A percentile compares a stretch with the other conserved stretches of the same genome.
Evolutionary conservation across 768 basidiomycete genomes (phyloP).

Genomic region (Leucosporidium yakuticum): DNA sequence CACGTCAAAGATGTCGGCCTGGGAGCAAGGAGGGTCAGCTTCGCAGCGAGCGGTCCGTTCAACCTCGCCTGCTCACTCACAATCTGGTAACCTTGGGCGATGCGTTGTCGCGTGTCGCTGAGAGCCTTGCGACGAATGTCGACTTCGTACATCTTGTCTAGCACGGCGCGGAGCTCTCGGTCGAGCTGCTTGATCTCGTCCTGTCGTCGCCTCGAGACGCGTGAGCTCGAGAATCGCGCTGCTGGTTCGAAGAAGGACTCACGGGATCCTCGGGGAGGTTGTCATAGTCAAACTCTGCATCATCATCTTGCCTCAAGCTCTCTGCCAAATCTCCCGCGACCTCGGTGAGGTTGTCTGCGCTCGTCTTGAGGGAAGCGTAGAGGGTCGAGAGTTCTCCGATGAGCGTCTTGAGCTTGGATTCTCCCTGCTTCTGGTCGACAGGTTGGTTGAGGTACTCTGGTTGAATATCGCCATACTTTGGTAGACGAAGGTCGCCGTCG

Average conservation of each 20-base stretch:
- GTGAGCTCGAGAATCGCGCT: not conserved
- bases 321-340: constrained; percentile 34
- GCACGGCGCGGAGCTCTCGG: constrained; percentile 57
- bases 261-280: constrained; percentile 11
- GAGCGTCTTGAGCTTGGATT: constrained; percentile 3
- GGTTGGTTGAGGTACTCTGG: constrained; percentile 22
- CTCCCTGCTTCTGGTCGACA: constrained; percentile 20
- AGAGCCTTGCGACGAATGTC: constrained; percentile 54
- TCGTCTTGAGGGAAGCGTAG: not conserved
- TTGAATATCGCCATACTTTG: not conserved
- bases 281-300: constrained; percentile 15
- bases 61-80: constrained; percentile 47
- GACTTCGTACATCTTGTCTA: constrained; percentile 64
- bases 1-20: constrained; percentile 38
- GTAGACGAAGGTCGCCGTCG: not conserved
- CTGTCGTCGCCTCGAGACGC: constrained; percentile 1
- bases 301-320: constrained; percentile 5
- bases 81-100: constrained; percentile 57
- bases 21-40: not conserved
- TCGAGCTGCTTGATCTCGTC: constrained; percentile 51
- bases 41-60: no score
- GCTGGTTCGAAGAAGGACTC: not conserved
- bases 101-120: constrained; percentile 54
- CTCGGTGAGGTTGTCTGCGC: constrained; percentile 16
- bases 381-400: not conserved